These are phyloP conservation scores for Vanrija sp. DNA, from an alignment of 1,284 basidiomycete species.

Conservation along the genomic window DNA sequence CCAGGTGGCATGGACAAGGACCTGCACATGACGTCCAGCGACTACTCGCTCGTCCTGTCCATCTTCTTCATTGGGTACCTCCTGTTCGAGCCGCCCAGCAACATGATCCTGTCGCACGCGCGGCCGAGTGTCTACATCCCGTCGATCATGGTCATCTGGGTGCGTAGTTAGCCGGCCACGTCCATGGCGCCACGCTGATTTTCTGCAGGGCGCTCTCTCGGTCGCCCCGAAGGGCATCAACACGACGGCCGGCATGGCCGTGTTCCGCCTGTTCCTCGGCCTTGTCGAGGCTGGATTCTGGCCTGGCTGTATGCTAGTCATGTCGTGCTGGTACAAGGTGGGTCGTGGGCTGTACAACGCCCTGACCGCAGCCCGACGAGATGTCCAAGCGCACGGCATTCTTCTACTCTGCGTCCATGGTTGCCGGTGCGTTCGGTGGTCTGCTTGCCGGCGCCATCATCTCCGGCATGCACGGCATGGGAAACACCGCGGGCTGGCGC, in stretches of 20 bases:
- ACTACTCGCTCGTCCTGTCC: conserved; percentile 40
- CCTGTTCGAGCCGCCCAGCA: conserved; percentile 25
- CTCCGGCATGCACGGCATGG: conserved; percentile 29
- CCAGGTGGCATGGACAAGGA: conserved; percentile 39
- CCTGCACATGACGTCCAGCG: conserved; percentile 31
- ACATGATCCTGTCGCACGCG: conserved; percentile 20
- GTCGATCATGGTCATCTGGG: conserved; percentile 25
- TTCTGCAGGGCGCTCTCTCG: conserved; percentile 40
- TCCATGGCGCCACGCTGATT: neutral
- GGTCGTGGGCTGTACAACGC: neutral
- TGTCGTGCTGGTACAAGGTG: conserved; percentile 47
- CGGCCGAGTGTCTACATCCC: conserved; percentile 26
- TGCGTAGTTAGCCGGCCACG: too few relatives aligned
- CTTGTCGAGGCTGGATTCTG: conserved; percentile 43
- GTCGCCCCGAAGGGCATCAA: conserved; percentile 40
- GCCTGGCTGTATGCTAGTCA: conserved; percentile 45
- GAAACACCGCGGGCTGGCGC: conserved; percentile 35
- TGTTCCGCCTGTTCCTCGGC: conserved; percentile 45
- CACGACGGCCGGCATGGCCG: conserved; percentile 44
- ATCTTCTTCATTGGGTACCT: conserved; percentile 41
- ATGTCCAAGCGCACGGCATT: conserved; percentile 32
- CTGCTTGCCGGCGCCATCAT: conserved; percentile 42
- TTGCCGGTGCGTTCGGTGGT: conserved; percentile 43
- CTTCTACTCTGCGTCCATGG: conserved; percentile 40
- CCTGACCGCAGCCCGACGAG: conserved; percentile 19